phyloP scores from a whole-genome alignment of 495 filamentous ascomycete species.

The Aspergillus indologenus region DNA sequence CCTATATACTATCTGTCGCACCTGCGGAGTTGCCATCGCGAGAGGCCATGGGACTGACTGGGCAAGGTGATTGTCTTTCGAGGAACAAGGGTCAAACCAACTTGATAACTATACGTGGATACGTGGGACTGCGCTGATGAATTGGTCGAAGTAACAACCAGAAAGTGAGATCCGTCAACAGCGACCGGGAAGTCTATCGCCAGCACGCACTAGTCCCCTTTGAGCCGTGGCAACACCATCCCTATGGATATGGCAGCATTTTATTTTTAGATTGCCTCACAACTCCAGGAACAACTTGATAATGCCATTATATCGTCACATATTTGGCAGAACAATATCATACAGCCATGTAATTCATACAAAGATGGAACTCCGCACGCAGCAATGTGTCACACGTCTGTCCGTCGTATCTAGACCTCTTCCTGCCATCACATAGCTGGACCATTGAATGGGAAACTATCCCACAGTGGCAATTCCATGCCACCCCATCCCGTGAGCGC shows the following conservation, averaged over 20 bases:
- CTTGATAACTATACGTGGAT: background rate
- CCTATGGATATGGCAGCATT: too few species aligned
- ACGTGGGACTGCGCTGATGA: background rate
- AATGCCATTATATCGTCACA: too few species aligned
- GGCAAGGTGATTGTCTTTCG: background rate
- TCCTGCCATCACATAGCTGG: background rate
- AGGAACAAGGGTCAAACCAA: too few species aligned
- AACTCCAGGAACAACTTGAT: too few species aligned
- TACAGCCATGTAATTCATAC: background rate
- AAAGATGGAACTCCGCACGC: background rate
- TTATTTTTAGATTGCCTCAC: too few species aligned
- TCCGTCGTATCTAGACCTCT: background rate
- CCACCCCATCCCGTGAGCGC: constrained; percentile 30
- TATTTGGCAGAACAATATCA: background rate
- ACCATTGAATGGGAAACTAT: constrained; percentile 32
- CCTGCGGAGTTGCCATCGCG: background rate
- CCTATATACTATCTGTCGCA: background rate
- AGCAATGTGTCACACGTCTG: background rate
- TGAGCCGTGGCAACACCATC: background rate
- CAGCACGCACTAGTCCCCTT: background rate
- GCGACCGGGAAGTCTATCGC: background rate
- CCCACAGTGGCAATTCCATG: constrained; percentile 35
- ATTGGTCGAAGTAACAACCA: background rate
- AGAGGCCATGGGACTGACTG: background rate
- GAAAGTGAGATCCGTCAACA: background rate